These are phyloP conservation scores for Diaporthe citri DNA, from an alignment of 2,329 filamentous ascomycete species.

Conservation along the genomic window DNA sequence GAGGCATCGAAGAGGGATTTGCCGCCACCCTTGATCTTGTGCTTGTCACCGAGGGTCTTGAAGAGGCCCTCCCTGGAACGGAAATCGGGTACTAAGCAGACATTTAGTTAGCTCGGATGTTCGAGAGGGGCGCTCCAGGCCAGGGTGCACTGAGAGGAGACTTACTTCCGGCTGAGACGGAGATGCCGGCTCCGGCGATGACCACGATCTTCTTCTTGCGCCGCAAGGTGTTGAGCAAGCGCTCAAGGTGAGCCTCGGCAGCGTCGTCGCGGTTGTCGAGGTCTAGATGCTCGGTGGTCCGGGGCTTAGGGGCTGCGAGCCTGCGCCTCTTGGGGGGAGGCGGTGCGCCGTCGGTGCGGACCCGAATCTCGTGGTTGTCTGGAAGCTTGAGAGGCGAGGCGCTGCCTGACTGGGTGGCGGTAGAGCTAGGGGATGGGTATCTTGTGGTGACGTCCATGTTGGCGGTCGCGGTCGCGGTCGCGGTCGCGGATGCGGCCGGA, in stretches of 20 bases:
- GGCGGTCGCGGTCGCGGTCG: conserved; percentile 41
- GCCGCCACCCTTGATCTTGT: conserved; percentile 92
- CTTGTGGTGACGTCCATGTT: conserved; percentile 55
- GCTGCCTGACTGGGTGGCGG: conserved; percentile 59
- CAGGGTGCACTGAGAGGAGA: conserved; percentile 47
- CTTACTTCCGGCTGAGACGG: conserved; percentile 92
- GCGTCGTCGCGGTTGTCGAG: conserved; percentile 66
- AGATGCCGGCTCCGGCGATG: conserved; percentile 96
- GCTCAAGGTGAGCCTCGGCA: conserved; percentile 73
- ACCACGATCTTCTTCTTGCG: conserved; percentile 97
- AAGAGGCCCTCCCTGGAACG: conserved; percentile 93
- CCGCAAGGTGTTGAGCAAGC: conserved; percentile 79
- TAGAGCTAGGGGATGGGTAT: conserved; percentile 67
- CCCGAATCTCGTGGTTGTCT: conserved; percentile 53
- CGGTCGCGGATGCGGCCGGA: conserved; percentile 39
- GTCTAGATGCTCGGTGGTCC: conserved; percentile 87
- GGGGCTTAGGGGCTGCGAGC: conserved; percentile 69
- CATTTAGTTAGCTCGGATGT: conserved; percentile 25
- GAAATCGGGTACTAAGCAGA: conserved; percentile 86
- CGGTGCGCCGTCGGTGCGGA: conserved; percentile 65
- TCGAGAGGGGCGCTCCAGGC: conserved; percentile 15
- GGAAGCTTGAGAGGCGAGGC: conserved; percentile 64
- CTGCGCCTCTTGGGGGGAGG: conserved; percentile 83
- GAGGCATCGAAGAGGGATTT: conserved; percentile 98
- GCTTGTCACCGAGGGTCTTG: conserved; percentile 83